Evolutionary conservation across 1,284 basidiomycete genomes (phyloP).

Genomic region (Neonothopanus nambi): DNA sequence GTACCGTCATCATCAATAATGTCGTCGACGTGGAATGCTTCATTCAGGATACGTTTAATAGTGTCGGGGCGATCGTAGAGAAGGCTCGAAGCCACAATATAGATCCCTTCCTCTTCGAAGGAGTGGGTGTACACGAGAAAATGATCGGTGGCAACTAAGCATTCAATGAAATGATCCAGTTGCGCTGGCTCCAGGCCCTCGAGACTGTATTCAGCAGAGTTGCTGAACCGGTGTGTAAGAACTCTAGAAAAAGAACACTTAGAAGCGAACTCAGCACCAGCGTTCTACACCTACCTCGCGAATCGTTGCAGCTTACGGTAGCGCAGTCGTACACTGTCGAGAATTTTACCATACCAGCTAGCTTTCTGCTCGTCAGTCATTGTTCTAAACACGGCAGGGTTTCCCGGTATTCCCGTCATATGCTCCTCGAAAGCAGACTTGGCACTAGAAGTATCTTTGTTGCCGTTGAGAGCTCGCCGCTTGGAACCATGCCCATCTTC

Average conservation of each 20-base stretch:
- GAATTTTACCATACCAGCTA: conserved; percentile 89
- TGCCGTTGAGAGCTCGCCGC: conserved; percentile 11
- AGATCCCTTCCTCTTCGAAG: conserved; percentile 91
- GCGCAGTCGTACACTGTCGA: conserved; percentile 91
- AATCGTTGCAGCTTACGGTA: conserved; percentile 95
- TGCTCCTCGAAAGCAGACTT: conserved; percentile 26
- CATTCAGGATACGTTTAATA: conserved; percentile 81
- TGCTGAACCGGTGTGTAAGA: conserved; percentile 86
- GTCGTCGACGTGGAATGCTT: conserved; percentile 81
- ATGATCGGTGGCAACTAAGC: conserved; percentile 86
- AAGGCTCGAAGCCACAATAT: conserved; percentile 86
- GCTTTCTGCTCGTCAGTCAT: conserved; percentile 86
- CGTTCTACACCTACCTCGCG: conserved; percentile 60
- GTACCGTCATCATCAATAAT: conserved; percentile 56
- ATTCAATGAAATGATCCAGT: conserved; percentile 79
- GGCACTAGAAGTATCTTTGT: conserved; percentile 2
- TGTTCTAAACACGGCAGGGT: conserved; percentile 28
- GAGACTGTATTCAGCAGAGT: conserved; percentile 92
- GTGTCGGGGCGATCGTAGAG: conserved; percentile 82
- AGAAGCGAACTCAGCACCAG: not conserved
- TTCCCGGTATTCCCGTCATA: conserved; percentile 25
- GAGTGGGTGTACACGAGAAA: conserved; percentile 92
- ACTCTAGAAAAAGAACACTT: conserved; percentile 45
- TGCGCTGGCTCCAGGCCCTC: conserved; percentile 59
- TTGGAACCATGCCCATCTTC: conserved; percentile 16